Conservation (phyloP, 768 basidiomycete species). For the Gyrodon lividus region DNA sequence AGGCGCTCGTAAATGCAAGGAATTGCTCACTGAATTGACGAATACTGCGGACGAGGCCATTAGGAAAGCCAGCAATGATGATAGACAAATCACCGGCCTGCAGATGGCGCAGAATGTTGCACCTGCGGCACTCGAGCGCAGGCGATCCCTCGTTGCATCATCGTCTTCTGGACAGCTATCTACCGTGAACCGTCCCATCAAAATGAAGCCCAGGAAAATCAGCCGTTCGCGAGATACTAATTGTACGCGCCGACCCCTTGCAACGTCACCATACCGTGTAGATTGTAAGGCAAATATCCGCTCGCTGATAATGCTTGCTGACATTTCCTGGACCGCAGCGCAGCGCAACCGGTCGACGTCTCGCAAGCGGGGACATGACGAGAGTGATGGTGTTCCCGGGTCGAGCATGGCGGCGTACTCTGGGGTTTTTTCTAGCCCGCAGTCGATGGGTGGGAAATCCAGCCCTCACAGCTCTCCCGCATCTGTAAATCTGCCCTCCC, state of each 20-base stretch:
- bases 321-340: constrained; percentile 34
- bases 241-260: constrained; percentile 51
- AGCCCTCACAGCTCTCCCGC: constrained; percentile 77
- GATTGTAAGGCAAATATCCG: constrained; percentile 47
- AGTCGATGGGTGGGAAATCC: constrained; percentile 40
- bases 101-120: constrained; percentile 27
- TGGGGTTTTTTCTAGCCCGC: constrained; percentile 57
- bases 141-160: constrained; percentile 50
- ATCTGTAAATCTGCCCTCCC: constrained; percentile 71
- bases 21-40: constrained; percentile 67
- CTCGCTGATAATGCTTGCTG: constrained; percentile 11
- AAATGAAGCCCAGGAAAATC: constrained; percentile 51
- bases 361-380: constrained; percentile 69
- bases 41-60: constrained; percentile 72
- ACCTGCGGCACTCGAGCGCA: constrained; percentile 46
- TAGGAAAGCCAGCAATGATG: constrained; percentile 25
- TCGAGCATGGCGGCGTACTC: constrained; percentile 41
- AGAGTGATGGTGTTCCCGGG: constrained; percentile 53
- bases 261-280: constrained; percentile 63
- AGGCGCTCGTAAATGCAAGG: constrained; percentile 84
- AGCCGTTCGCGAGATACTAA: constrained; percentile 61
- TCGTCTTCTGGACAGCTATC: constrained; percentile 41
- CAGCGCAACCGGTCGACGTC: constrained; percentile 76
- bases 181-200: constrained; percentile 47
- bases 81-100: constrained; percentile 20